Evolutionary conservation across 202 grass and related monocot genomes (phyloP), one percentile per base, ranked within the genome.

Genomic region (Miscanthus sacchariflorus): DNA sequence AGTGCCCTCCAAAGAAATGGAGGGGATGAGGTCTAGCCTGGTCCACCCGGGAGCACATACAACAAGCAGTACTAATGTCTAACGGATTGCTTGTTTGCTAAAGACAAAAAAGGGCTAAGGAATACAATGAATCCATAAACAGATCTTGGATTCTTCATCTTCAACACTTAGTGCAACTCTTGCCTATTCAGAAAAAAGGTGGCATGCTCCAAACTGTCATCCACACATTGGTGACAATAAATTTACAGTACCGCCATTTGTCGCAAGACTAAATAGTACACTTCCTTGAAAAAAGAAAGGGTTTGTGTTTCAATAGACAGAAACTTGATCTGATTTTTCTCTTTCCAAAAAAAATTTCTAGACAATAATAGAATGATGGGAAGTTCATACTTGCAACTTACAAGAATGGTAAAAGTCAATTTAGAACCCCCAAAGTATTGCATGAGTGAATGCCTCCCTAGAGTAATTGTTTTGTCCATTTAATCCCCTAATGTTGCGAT

Each of bases 101-200:
- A 38, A 89, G 76, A 74, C 87, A 89, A 91, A 89, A 79, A 7
- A 72, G 65, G 23, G 73, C 45, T 12, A 92, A 81, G 83, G 86
- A 86, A 91, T 89, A 91, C 43, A 6, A 86, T 82, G 56, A 74
- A 52, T 40, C 28, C 43, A 50, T 65, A 4, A n/a, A 39, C 8
- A 73, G 17, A 83, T 82, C 61, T 52, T 84, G 27, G 23, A 84
- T 44, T 39, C 19, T 72, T 83, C 50, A 64, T 21, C 13, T 83
- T 88, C 27, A 36, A 78, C 13, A 63, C 5, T 49, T 12, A 84
- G 21, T 9, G 21, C 5, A 84, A 27, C 49, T 80, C n/a, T 38
- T 30, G 44, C 42, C 52, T 42, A 78, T 19, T 72, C 25, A 21
- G 14, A 72, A 11, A 61, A 59, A 59, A 77, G 9, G 23, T 70